Percentiles rank a stretch among this genome's conserved stretches.
phyloP scores from a whole-genome alignment of 2,329 filamentous ascomycete species.

The Epicoccum nigrum region DNA sequence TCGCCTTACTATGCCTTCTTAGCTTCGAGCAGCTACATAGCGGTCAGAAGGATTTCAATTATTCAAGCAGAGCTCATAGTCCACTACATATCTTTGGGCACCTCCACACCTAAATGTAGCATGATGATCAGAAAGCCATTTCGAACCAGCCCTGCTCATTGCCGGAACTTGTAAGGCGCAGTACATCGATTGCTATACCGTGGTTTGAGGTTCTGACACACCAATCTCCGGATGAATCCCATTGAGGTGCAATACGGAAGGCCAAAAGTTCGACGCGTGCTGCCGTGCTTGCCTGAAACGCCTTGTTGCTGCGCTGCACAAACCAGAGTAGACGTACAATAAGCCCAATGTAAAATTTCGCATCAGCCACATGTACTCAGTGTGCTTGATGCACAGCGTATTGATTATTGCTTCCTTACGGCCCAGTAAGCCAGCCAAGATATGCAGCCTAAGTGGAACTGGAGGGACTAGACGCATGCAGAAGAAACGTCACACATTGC shows the following conservation, averaged over 20 bases:
- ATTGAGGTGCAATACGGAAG: not conserved
- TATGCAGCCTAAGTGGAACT: conserved; percentile 7
- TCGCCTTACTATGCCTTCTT: not conserved
- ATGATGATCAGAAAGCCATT: no score
- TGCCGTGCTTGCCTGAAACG: not conserved
- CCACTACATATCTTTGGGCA: no score
- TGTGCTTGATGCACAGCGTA: not conserved
- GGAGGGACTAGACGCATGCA: conserved; percentile 14
- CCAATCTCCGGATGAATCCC: conserved; percentile 13
- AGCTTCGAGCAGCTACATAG: no score
- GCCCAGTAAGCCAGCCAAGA: conserved; percentile 1
- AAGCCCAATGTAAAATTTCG: conserved; percentile 1
- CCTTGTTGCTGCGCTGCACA: conserved; percentile 1
- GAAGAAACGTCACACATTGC: conserved; percentile 24
- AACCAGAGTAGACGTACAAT: not conserved
- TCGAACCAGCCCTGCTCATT: not conserved
- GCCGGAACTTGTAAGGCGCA: not conserved
- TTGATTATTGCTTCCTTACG: not conserved
- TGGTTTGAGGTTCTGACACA: conserved; percentile 11
- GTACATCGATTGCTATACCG: conserved; percentile 7
- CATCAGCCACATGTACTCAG: not conserved
- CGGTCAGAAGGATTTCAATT: no score
- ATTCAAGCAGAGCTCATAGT: no score
- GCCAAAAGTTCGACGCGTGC: conserved; percentile 7
- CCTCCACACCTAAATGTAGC: no score